These are phyloP conservation scores for Globisporangium barbulae DNA, from an alignment of 352 stramenopile species.

Conservation along the genomic window DNA sequence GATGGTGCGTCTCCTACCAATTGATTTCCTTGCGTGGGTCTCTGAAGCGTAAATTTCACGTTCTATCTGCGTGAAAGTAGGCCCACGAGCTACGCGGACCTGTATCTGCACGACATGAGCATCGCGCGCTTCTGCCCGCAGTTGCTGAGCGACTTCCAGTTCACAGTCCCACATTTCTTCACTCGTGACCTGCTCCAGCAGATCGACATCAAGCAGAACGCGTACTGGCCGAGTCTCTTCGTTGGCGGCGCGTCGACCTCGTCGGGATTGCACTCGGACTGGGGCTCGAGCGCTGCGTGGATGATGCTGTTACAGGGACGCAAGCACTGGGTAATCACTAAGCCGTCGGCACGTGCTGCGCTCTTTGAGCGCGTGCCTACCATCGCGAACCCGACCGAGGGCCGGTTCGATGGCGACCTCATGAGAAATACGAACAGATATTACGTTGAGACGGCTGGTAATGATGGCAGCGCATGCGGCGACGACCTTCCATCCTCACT, in stretches of 20 bases:
- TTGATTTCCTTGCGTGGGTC: too few relatives aligned
- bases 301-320: neutral
- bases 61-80: neutral
- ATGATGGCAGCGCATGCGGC: neutral
- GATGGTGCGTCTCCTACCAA: neutral
- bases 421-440: neutral
- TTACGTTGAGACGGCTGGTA: neutral
- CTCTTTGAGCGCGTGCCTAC: slow-evolving; percentile 26
- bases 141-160: slow-evolving; percentile 12
- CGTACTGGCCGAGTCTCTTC: slow-evolving; percentile 44
- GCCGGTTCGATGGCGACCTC: neutral
- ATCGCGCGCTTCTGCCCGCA: slow-evolving; percentile 27
- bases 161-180: slow-evolving; percentile 22
- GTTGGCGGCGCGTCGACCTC: slow-evolving; percentile 25
- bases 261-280: slow-evolving; percentile 34
- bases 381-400: neutral
- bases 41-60: too few relatives aligned
- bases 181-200: slow-evolving; percentile 21
- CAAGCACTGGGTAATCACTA: slow-evolving; percentile 23
- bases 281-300: slow-evolving; percentile 5
- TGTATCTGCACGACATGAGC: slow-evolving; percentile 39
- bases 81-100: slow-evolving; percentile 17
- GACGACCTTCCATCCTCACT: neutral
- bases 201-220: slow-evolving; percentile 19
- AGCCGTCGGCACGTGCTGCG: slow-evolving; percentile 22